These are phyloP conservation scores for Chaetomium sp. DNA, from an alignment of 2,329 filamentous ascomycete species.

Conservation along the genomic window DNA sequence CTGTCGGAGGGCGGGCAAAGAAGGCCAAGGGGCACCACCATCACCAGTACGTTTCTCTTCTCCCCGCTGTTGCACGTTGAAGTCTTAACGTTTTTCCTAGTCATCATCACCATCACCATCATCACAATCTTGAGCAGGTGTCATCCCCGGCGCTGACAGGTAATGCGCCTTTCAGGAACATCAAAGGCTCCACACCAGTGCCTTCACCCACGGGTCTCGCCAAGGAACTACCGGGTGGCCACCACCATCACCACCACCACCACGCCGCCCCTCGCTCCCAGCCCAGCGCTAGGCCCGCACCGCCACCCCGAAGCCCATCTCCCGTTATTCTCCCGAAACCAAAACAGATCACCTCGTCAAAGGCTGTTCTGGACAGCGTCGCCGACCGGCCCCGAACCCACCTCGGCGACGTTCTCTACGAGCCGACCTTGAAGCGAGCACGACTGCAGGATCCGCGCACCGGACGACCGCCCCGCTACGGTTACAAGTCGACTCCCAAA, in stretches of 20 bases:
- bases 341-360: constrained; percentile 67
- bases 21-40: constrained; percentile 69
- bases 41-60: constrained; percentile 59
- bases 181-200: constrained; percentile 50
- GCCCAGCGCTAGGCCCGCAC: constrained; percentile 35
- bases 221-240: constrained; percentile 45
- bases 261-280: constrained; percentile 46
- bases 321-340: constrained; percentile 59
- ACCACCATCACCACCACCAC: constrained; percentile 52
- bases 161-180: constrained; percentile 51
- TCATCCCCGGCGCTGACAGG: constrained; percentile 48
- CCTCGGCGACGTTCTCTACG: constrained; percentile 82
- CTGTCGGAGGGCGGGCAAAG: constrained; percentile 60
- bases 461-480: constrained; percentile 42
- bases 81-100: constrained; percentile 35
- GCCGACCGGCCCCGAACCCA: constrained; percentile 73
- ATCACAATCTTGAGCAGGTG: constrained; percentile 45
- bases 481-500: constrained; percentile 58
- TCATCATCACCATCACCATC: constrained; percentile 62
- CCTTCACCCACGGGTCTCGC: constrained; percentile 47
- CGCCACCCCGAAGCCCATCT: constrained; percentile 42
- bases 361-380: constrained; percentile 71
- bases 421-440: constrained; percentile 62
- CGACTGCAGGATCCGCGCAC: constrained; percentile 57
- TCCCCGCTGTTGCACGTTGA: constrained; percentile 29